Base-by-base conservation (phyloP, 108 stramenopile species). In the Cyclostephanos tholiformis region DNA sequence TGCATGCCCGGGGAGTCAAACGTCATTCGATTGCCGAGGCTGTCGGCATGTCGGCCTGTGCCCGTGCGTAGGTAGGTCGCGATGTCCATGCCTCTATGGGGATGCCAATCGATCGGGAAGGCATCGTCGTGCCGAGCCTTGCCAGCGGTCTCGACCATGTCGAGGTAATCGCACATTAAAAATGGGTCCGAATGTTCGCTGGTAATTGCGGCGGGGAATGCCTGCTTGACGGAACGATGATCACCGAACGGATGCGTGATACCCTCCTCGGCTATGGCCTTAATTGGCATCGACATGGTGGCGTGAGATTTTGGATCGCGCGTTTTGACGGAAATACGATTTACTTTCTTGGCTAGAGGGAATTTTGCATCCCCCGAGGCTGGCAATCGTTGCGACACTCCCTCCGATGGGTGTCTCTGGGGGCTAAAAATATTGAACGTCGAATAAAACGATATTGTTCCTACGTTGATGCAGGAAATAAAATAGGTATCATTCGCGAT, bases 91-190 rank as follows among this genome's bases (percentile, higher is more conserved):
- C 87, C 87, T 2, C 84, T 58, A 32, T 88, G 87, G 51, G 87
- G 87, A 69, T 88, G 84, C 87, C 87, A 85, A 67, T 64, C 75
- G 35, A 88, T 51, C 14, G 84, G 84, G 65, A 88, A 88, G 29
- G 81, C 71, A 58, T 88, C 87, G n/a, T 44, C 64, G 65, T 78
- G 64, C 9, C 6, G 16, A 16, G 59, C 70, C 9, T 59, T 55
- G 14, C 69, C 77, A 23, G 52, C 55, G 20, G 52, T 64, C 50
- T 77, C 69, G 8, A 51, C 36, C 60, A 69, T 64, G 65, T 65
- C 55, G 38, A 85, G 85, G 65, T 88, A 81, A 58, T 88, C 87
- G 78, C 87, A 88, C 87, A 88, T 88, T n/a, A 88, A 55, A 56
- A 88, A 88, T 26, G 87, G 87, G 61, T 88, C 87, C 14, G 81